Evolutionary conservation across 352 stramenopile species (phyloP), one percentile per base, ranked within the genome.

Genomic region (Halophytophthora polymorphica): DNA sequence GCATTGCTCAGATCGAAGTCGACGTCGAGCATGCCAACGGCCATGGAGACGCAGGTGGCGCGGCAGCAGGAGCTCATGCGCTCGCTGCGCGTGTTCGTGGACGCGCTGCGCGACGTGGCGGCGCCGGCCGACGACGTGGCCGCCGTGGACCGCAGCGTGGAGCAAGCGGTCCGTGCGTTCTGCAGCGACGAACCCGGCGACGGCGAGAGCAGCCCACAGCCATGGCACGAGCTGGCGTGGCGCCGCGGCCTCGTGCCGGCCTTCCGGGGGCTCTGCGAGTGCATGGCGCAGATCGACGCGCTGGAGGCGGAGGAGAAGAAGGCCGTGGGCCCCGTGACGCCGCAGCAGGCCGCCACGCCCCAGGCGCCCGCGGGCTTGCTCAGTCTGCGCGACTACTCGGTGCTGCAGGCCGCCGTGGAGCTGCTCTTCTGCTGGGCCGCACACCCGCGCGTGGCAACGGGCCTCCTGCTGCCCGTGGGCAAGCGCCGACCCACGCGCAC

Each of bases 351-450:
- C 12, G 50, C 66, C 21, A 66, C 50, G 33, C 73, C 73, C 6
- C 66, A 64, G 34, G 82, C 82, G 15, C 82, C 84, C 5, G 63
- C 59, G 2, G 80, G 79, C 40, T 64, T 95, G 37, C 61, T 95
- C 23, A 95, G 84, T 69, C 61, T 95, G 28, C 76, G 82, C 2
- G 84, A 95, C 58, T 93, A 91, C 71, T 88, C 82, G 17, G 69
- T 84, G 46, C 67, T 95, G 22, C 84, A 95, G 59, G 82, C 84
- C 2, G 78, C 76, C 11, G 53, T 91, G 14, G 84, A 95, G 52
- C 47, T 93, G 11, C 65, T 91, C 21, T 77, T 90, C 45, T 86
- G 71, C 25, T 95, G 84, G 84, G 64, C 66, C 15, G 70, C 64
- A 23, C 70, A 83, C 42, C 79, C 77, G 43, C 62, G 56, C 15